Percentiles rank a stretch among this genome's conserved stretches.
phyloP scores from a whole-genome alignment of 2,329 filamentous ascomycete genomes.

The Diaporthe sp. region DNA sequence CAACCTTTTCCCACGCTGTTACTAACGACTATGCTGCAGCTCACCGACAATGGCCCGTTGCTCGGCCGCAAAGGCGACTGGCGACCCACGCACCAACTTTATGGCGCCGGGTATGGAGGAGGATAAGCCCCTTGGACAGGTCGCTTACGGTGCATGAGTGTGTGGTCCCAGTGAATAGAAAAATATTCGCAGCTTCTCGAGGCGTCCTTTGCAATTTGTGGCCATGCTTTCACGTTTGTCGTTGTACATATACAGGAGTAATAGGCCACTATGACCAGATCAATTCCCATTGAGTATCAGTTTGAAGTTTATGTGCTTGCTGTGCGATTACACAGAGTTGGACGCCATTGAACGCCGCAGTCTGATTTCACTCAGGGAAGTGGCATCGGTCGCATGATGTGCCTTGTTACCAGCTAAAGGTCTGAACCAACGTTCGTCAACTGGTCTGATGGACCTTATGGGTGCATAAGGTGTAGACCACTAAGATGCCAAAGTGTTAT shows the following conservation, averaged over 20 bases:
- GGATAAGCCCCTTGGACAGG: constrained; percentile 72
- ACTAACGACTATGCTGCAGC: constrained; percentile 61
- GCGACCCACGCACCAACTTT: constrained; percentile 83
- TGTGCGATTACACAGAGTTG: not conserved
- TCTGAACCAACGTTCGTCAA: not conserved
- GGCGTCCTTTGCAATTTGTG: constrained; percentile 50
- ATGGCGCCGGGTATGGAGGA: constrained; percentile 80
- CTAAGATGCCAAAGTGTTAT: not conserved
- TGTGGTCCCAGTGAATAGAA: constrained; percentile 42
- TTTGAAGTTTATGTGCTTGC: not conserved
- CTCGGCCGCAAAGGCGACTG: constrained; percentile 89
- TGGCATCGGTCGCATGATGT: not conserved
- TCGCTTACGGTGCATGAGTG: constrained; percentile 69
- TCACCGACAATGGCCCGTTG: constrained; percentile 99
- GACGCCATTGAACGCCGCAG: not conserved
- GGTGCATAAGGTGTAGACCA: not conserved
- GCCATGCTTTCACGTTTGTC: constrained; percentile 43
- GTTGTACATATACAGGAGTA: constrained; percentile 47
- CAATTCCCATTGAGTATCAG: constrained; percentile 16
- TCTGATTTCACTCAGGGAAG: not conserved
- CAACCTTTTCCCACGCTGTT: not conserved
- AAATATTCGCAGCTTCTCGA: constrained; percentile 47
- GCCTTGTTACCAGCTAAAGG: not conserved
- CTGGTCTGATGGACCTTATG: not conserved
- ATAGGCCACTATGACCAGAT: constrained; percentile 41